Conservation (phyloP, 169 alveolate species). For the Plasmodium billcollinsi region DNA sequence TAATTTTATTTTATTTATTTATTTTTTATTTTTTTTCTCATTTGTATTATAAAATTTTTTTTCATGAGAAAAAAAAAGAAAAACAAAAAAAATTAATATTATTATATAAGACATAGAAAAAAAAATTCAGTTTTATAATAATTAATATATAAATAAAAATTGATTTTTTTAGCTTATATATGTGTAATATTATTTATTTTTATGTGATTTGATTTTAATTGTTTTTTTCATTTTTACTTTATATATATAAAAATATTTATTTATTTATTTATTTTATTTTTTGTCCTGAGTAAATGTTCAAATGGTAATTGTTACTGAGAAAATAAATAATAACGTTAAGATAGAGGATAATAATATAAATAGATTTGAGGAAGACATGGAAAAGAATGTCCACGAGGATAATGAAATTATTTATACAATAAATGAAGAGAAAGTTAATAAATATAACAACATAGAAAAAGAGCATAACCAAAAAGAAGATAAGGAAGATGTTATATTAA, state of each 20-base stretch:
- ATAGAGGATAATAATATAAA: slow-evolving; percentile 20
- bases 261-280: not conserved
- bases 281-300: not conserved
- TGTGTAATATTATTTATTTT: no score
- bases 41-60: no score
- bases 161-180: no score
- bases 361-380: slow-evolving; percentile 4
- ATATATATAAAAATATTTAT: not conserved
- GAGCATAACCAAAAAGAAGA: not conserved
- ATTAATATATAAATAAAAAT: no score
- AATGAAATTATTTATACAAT: slow-evolving; percentile 35
- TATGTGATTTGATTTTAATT: not conserved
- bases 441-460: not conserved
- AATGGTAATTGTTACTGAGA: slow-evolving; percentile 23
- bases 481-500: slow-evolving; percentile 12
- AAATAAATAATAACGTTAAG: slow-evolving; percentile 14
- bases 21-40: no score
- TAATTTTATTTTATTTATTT: no score
- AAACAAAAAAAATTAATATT: no score
- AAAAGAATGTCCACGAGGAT: not conserved
- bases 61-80: no score
- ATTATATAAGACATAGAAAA: no score
- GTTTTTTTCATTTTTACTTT: not conserved
- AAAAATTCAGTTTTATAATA: no score
- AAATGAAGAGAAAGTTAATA: slow-evolving; percentile 5